Base-by-base conservation (phyloP, 2,329 filamentous ascomycete species). In the Penicillium sp. region DNA sequence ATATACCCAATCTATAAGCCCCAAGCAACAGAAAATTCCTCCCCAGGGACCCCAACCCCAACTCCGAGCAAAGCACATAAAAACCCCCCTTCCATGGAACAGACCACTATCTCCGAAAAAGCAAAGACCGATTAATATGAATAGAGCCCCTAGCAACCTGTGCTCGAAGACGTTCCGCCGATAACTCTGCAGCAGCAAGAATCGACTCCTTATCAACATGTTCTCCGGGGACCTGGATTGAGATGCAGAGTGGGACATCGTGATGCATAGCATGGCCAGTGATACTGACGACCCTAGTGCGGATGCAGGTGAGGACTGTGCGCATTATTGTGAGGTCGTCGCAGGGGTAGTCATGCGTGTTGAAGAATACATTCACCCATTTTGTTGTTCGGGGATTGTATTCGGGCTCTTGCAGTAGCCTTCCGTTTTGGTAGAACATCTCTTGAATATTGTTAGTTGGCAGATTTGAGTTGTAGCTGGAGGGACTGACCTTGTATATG, bases 351-450 rank as follows among this genome's bases (percentile, higher is more conserved):
- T 55, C 52, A 11, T 14, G 9, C 8, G 9, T 10, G 14, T 43
- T 34, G 29, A 55, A 39, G 38, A 55, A 55, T 13, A 55, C 14
- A 20, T 55, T 55, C 13, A 55, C 52, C 52, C 52, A 55, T 14
- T 8, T 13, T 3, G 22, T 42, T 4, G 3, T n/a, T 35, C 18
- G 52, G 3, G 35, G 29, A 20, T 32, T 29, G 16, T 34, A 20
- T n/a, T 31, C 38, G n/a, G 24, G n/a, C 22, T 55, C 52, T 26
- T 18, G 45, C 9, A 50, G 32, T 18, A 16, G 10, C 10, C 22
- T 50, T 50, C 52, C 52, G 16, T 55, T 31, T 20, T 37, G 45
- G 24, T 55, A 50, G 18, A 55, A 55, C 52, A 55, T 55, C 5
- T 16, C 38, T 50, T 29, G 22, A 14, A 2, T n/a, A 1, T 4